phyloP scores from a whole-genome alignment of 257 asterid genomes.

The Phtheirospermum japonicum region DNA sequence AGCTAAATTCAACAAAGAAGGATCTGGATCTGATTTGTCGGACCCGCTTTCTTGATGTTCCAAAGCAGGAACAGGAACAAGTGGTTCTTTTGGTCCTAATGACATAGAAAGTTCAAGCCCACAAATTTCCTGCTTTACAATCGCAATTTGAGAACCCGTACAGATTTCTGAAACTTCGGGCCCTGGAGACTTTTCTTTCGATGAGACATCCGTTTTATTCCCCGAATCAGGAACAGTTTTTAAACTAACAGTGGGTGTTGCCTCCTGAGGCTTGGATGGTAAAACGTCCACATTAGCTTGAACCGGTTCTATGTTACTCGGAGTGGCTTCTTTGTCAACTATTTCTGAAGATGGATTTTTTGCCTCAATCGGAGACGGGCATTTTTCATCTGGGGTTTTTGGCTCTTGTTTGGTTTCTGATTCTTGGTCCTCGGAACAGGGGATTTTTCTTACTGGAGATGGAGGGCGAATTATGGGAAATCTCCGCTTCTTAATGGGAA shows the following conservation, averaged over 20 bases:
- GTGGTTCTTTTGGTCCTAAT: constrained; percentile 36
- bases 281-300: constrained; percentile 23
- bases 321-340: constrained; percentile 32
- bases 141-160: constrained; percentile 18
- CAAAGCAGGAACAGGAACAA: constrained; percentile 27
- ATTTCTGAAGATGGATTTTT: constrained; percentile 30
- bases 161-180: constrained; percentile 28
- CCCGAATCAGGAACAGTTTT: constrained; percentile 27
- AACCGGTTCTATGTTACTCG: constrained; percentile 13
- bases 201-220: constrained; percentile 26
- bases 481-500: constrained; percentile 85
- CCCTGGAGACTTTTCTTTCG: constrained; percentile 30
- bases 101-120: constrained; percentile 35
- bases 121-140: constrained; percentile 42
- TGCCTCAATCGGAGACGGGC: constrained; percentile 33
- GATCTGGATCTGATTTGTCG: constrained; percentile 47
- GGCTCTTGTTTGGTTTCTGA: background rate
- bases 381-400: background rate
- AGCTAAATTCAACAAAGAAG: constrained; percentile 49
- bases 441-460: constrained; percentile 39
- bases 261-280: constrained; percentile 31
- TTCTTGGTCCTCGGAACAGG: constrained; percentile 29
- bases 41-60: constrained; percentile 27
- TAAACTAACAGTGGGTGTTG: constrained; percentile 30
- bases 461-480: constrained; percentile 45